Base-by-base conservation (phyloP, 345 rosid species). In the Crucihimalaya himalaica region DNA sequence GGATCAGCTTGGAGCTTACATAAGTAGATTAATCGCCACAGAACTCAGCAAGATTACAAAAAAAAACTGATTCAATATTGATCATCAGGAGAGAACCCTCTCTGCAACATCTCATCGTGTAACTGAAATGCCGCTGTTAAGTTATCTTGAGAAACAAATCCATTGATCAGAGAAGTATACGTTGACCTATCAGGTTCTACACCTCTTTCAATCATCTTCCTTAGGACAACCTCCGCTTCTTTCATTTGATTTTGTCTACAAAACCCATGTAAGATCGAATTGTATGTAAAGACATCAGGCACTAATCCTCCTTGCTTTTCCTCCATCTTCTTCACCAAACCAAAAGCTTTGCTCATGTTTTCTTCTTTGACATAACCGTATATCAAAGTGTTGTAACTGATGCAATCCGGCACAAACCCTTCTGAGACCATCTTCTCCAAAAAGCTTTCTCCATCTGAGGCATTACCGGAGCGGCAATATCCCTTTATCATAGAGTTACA, bases 71-170 rank as follows among this genome's bases (percentile, higher is more conserved):
- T 43, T 68, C 79, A 83, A 66, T 86, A 90, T 16, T 77, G 64
- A 73, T 84, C 97, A 66, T 93, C 97, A 6, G 93, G 98, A 60
- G 85, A 87, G 75, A 93, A 85, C 13, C 98, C 96, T 73, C 87
- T 84, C 57, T 69, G 86, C 68, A 93, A 71, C 96, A 93, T 93
- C 82, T 93, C 93, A 71, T 88, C 88, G 71, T 93, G 98, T 69
- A 84, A 86, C 45, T 86, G 80, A 84, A 93, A 93, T 45, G 97
- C 97, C 65, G 83, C 95, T 32, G 82, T 86, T 75, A 90, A 79
- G 82, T 87, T 89, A 74, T 88, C 92, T 56, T 76, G 89, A 48
- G 79, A 75, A 58, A 87, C 96, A 76, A 84, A 83, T 40, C 98
- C 96, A 84, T 90, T 90, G 70, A 88, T 92, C 81, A 92, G 75